Conservation (phyloP, 2,329 filamentous ascomycete genomes). For the Fusarium sp. region DNA sequence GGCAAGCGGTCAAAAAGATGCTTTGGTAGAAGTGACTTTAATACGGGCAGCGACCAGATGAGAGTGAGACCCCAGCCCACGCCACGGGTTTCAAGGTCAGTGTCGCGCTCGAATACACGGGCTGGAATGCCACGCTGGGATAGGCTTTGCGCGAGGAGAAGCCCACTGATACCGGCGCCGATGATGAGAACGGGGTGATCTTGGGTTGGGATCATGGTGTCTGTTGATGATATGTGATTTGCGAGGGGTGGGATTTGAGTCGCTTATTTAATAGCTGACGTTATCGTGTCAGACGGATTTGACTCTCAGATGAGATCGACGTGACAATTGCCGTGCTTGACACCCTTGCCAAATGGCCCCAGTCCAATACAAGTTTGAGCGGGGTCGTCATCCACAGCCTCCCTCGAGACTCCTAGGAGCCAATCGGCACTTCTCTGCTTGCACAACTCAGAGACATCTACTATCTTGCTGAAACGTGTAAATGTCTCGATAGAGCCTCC, state of each 20-base stretch:
- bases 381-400: not conserved
- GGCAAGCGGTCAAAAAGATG: slow-evolving; percentile 58
- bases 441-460: rapidly evolving
- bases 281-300: not conserved
- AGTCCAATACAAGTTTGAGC: not conserved
- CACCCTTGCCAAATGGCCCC: not conserved
- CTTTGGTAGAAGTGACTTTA: slow-evolving; percentile 62
- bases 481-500: rapidly evolving
- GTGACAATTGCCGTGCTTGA: not conserved
- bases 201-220: not conserved
- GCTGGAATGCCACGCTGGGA: slow-evolving; percentile 52
- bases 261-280: not conserved
- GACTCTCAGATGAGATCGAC: not conserved
- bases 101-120: slow-evolving; percentile 65
- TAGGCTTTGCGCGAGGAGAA: slow-evolving; percentile 52
- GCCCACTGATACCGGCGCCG: slow-evolving; percentile 52
- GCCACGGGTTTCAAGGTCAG: slow-evolving; percentile 57
- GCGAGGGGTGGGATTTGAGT: not conserved
- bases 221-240: rapidly evolving
- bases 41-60: slow-evolving; percentile 68
- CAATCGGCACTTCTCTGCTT: not conserved
- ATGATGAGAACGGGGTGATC: slow-evolving; percentile 49
- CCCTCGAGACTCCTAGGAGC: not conserved
- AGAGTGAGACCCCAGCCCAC: slow-evolving; percentile 73
- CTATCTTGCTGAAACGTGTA: rapidly evolving